Evolutionary conservation across 139 green algal genomes (phyloP), one percentile per base, ranked within the genome.

Genomic region (Chlamydomonas applanata): DNA sequence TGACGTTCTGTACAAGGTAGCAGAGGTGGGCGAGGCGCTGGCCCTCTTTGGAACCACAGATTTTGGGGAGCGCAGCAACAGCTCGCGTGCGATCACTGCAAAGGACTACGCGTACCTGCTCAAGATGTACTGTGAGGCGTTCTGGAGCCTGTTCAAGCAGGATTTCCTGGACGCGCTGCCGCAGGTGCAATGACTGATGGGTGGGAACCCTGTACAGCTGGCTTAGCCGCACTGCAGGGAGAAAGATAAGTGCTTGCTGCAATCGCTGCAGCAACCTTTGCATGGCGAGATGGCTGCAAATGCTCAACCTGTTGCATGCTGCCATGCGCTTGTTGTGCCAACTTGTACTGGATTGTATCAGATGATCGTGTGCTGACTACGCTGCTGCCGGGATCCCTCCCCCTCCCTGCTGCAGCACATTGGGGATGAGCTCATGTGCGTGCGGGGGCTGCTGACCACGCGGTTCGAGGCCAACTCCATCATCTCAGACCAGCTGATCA

Each of bases 51-150:
- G 72, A 27, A 79, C 78, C 0, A 67, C 78, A 9, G 72, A 79
- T 22, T 83, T 79, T 35, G 44, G 66, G 35, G 72, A 79, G 63
- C 33, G 69, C 19, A 57, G 16, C 69, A 83, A 83, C 72, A 73
- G 59, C 57, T 69, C 33, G n/a, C 78, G 78, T 19, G 78, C 78
- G n/a, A 79, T 83, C 57, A 83, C 67, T 59, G 72, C 67, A 34
- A 76, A 76, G 67, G 78, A 83, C 72, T 83, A 79, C 46, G 72
- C 67, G 7, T 76, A 79, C 72, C 78, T 83, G 67, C 72, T 83
- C 25, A 60, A 46, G 19, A 56, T 70, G 62, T 83, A 71, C 59
- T 44, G 77, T 46, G 34, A 77, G 60, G 19, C 46, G 19, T 73
- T 64, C 45, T 73, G 67, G 67, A 46, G 25, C 25, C 19, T 79